Percentiles rank a stretch among this genome's conserved stretches.
phyloP scores from a whole-genome alignment of 805 yeast species.

The Yarrowia osloensis region DNA sequence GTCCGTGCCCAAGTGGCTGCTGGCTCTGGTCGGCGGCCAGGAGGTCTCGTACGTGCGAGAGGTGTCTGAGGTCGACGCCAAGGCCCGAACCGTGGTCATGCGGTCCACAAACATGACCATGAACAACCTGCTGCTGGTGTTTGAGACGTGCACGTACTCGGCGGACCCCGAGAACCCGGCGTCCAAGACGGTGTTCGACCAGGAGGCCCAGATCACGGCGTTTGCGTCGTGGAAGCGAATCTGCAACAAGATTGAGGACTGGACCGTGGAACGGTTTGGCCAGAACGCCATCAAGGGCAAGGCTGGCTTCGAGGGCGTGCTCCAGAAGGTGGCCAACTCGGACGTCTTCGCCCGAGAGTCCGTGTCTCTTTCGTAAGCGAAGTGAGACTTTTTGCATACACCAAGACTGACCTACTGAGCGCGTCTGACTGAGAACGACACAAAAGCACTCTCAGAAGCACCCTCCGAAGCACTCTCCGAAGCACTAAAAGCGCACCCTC shows the following conservation, averaged over 20 bases:
- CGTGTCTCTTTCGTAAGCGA: slow-evolving; percentile 11
- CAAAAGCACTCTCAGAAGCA: too few species aligned
- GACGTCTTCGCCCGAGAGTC: slow-evolving; percentile 30
- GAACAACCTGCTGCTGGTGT: slow-evolving; percentile 72
- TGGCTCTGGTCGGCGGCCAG: slow-evolving; percentile 68
- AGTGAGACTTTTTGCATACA: too few species aligned
- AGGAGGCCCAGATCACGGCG: slow-evolving; percentile 87
- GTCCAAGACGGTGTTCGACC: slow-evolving; percentile 64
- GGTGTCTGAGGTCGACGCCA: slow-evolving; percentile 78
- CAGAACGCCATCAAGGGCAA: slow-evolving; percentile 86
- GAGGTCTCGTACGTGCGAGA: slow-evolving; percentile 83
- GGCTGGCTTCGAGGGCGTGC: slow-evolving; percentile 79
- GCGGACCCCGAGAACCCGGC: slow-evolving; percentile 63
- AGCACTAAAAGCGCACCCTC: too few species aligned
- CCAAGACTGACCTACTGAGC: too few species aligned
- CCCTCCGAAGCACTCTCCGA: too few species aligned
- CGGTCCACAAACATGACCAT: slow-evolving; percentile 86
- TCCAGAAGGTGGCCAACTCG: slow-evolving; percentile 45
- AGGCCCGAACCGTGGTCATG: slow-evolving; percentile 64
- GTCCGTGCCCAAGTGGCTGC: slow-evolving; percentile 80
- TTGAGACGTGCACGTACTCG: slow-evolving; percentile 78
- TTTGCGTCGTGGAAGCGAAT: slow-evolving; percentile 68
- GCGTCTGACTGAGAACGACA: not conserved
- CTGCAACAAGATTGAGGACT: slow-evolving; percentile 84
- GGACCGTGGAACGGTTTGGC: slow-evolving; percentile 85